phyloP scores from a whole-genome alignment of 108 stramenopile species.

The Skeletonema menzelii region DNA sequence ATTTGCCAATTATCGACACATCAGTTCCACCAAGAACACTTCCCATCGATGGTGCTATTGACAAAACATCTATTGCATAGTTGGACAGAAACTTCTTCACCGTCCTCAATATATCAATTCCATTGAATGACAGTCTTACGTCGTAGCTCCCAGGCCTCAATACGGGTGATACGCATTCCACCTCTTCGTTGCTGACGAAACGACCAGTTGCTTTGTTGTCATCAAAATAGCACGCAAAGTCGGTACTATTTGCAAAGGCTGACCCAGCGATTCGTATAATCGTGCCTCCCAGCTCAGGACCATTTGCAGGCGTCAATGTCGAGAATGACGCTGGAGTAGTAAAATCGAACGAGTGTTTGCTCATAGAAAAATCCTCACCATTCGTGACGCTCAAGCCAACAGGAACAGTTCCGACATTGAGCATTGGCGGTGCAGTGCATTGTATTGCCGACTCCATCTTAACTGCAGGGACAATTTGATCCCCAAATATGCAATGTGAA shows the following conservation, averaged over 20 bases:
- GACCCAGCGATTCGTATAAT: conserved; percentile 26
- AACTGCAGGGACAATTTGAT: conserved; percentile 1
- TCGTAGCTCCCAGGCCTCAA: conserved; percentile 10
- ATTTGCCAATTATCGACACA: conserved; percentile 40
- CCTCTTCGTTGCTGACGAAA: conserved; percentile 1
- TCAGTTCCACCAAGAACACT: conserved; percentile 27
- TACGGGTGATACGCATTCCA: conserved; percentile 8
- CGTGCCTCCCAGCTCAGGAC: conserved; percentile 15
- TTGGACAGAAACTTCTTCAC: conserved; percentile 5
- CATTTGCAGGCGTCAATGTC: conserved; percentile 7
- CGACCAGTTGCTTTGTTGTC: neutral
- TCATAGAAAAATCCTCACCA: neutral
- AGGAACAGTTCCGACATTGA: neutral
- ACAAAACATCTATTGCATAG: conserved; percentile 24
- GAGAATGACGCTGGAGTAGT: neutral
- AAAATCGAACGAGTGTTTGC: neutral
- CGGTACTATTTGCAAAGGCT: conserved; percentile 1
- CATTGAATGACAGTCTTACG: conserved; percentile 8
- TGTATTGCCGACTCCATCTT: neutral
- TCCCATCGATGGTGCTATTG: conserved; percentile 25
- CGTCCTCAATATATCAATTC: conserved; percentile 6
- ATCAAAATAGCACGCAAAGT: conserved; percentile 25
- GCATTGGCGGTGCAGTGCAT: conserved; percentile 7
- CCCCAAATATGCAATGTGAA: conserved; percentile 1
- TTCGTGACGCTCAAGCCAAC: conserved; percentile 5